Base-by-base conservation (phyloP, 306 rosid species). In the Sphenostylis stenocarpa region DNA sequence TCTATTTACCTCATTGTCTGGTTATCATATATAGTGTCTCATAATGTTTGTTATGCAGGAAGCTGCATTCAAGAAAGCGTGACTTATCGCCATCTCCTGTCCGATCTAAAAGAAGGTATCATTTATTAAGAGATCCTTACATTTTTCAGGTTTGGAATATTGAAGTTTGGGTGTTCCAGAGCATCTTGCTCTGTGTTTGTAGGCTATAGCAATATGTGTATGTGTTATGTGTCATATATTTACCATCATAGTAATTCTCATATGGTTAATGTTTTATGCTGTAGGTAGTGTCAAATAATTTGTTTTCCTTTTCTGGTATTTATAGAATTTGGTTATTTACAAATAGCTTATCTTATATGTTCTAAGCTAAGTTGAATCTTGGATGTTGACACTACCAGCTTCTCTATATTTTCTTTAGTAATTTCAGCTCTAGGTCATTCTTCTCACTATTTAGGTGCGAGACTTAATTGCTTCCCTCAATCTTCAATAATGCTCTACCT, bases 41-140 rank as follows among this genome's bases (percentile, higher is more conserved):
- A 85, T 66, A 28, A 51, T 56, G 31, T 57, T 47, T 83, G 51
- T 75, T 69, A 68, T 85, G 86, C 92, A 95, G 99, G 94, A 95
- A 90, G 86, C 68, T 23, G 71, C 94, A 57, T 72, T 88, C 97
- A 64, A 91, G 96, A 83, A 92, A 84, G 80, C 91, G 77, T n/a
- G 85, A 88, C 79, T 85, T 68, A 26, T 92, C 99, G 38, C 94
- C 93, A 28, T 95, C 97, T 62, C 97, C 97, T 10, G 86, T 85
- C 83, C 84, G 90, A 88, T 92, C 97, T 74, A 90, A 87, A 80
- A 85, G 91, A 89, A 95, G 99, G 99, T 95, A 92, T 70, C 49
- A 11, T 83, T 83, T 87, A 36, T 84, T 58, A 4, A 80, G 52
- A 56, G 69, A 62, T 75, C 72, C 43, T 75, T 73, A 47, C 47